Percentiles rank a stretch among this genome's conserved stretches.
Conservation (phyloP, 2,329 filamentous ascomycete species). For the Hirsutella rhossiliensis region DNA sequence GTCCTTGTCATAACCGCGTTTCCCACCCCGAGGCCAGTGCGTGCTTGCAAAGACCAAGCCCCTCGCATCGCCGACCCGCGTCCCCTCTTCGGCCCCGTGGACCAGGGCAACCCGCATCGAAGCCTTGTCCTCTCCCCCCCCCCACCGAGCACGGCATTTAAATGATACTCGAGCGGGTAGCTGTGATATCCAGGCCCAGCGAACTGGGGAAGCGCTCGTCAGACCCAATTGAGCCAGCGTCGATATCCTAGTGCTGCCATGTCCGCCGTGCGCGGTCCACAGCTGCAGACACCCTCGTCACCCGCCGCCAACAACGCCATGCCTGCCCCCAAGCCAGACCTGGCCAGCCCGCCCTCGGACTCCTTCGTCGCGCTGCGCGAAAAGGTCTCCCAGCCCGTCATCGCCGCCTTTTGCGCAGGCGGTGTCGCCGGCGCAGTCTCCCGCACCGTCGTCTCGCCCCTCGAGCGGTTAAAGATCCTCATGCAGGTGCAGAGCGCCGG, state of each 20-base stretch:
- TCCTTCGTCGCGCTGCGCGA: conserved; percentile 26
- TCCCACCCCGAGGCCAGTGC: neutral
- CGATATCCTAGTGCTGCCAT: conserved; percentile 10
- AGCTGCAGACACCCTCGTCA: conserved; percentile 5
- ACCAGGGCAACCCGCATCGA: neutral
- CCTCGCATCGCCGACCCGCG: too few relatives aligned
- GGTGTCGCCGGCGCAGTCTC: conserved; percentile 95
- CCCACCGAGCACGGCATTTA: conserved; percentile 1
- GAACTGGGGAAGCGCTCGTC: conserved; percentile 7
- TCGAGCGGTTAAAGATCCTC: conserved; percentile 95
- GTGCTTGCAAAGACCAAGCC: too few relatives aligned
- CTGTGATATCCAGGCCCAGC: conserved; percentile 7
- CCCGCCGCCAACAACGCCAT: conserved; percentile 3
- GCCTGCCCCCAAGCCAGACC: conserved; percentile 13
- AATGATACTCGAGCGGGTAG: conserved; percentile 8
- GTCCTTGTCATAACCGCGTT: neutral
- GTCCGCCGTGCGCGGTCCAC: conserved; percentile 16
- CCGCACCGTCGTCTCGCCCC: conserved; percentile 87
- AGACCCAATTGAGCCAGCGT: conserved; percentile 7
- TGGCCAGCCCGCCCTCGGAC: conserved; percentile 14
- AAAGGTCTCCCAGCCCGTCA: conserved; percentile 65
- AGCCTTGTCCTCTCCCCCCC: neutral
- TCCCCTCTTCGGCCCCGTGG: neutral
- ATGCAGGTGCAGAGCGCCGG: conserved; percentile 90
- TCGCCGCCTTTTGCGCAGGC: conserved; percentile 87